Evolutionary conservation across 257 asterid species (phyloP).

Genomic region (Jacaranda mimosifolia): DNA sequence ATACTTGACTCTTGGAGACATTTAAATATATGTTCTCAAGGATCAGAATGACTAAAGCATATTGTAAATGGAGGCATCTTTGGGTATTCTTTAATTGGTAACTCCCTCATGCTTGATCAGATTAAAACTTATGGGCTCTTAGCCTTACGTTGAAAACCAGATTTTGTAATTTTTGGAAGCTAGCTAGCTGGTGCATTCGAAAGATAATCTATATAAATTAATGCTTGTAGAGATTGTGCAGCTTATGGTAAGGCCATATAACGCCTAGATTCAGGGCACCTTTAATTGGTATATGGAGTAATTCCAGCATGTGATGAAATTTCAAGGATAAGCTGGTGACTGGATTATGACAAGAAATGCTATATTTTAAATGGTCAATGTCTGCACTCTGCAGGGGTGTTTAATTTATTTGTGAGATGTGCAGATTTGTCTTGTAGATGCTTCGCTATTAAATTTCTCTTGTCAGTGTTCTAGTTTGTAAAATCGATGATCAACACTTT

Average conservation of each 20-base stretch:
- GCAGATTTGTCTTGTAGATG: neutral
- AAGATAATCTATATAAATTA: no score
- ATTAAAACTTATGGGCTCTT: neutral
- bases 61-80: conserved; percentile 10
- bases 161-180: neutral
- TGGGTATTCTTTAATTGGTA: neutral
- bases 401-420: neutral
- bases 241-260: no score
- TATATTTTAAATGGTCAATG: conserved; percentile 9
- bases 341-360: conserved; percentile 32
- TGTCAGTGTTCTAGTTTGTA: neutral
- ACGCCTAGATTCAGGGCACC: no score
- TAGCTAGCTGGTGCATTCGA: no score
- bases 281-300: neutral
- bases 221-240: no score
- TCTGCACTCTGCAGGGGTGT: neutral
- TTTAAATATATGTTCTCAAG: neutral
- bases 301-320: neutral
- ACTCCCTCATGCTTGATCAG: neutral
- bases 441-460: neutral
- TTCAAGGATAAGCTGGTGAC: conserved; percentile 26
- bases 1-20: conserved; percentile 13
- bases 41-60: neutral
- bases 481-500: neutral
- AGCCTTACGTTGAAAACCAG: neutral